A percentile compares a stretch with the other conserved stretches of the same genome.
Conservation (phyloP, 208 protist species). For the Acanthamoeba lenticulata region DNA sequence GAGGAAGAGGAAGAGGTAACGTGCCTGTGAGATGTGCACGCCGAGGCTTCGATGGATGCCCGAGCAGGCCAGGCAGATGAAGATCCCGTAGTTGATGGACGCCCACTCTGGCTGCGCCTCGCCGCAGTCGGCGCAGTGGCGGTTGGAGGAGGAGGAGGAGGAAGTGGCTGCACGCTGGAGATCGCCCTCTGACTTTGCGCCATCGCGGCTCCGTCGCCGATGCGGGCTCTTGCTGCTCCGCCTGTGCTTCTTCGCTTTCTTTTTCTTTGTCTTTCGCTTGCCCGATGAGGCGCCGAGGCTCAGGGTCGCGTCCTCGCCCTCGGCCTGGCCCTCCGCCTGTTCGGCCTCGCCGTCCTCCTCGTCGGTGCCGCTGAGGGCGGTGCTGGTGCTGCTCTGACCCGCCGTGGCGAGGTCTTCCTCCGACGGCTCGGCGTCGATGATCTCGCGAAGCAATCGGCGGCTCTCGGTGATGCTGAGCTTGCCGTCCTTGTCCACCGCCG, state of each 20-base stretch:
- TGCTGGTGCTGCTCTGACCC: not conserved
- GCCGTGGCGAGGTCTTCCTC: not conserved
- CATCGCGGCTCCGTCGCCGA: not conserved
- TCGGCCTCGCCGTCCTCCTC: not conserved
- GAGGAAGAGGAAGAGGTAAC: not conserved
- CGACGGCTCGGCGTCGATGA: not conserved
- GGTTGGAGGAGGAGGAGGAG: slow-evolving; percentile 1
- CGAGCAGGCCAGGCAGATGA: slow-evolving; percentile 86
- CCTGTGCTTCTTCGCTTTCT: not conserved
- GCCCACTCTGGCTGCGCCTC: slow-evolving; percentile 75
- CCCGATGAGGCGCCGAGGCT: no score
- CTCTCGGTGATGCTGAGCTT: slow-evolving; percentile 43
- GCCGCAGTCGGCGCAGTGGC: slow-evolving; percentile 2
- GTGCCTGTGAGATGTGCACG: slow-evolving; percentile 82
- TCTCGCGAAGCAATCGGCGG: slow-evolving; percentile 7
- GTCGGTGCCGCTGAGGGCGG: not conserved
- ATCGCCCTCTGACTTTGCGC: not conserved
- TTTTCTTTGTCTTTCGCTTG: not conserved
- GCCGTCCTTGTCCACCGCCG: not conserved
- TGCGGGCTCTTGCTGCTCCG: not conserved
- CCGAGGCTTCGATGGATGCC: slow-evolving; percentile 84
- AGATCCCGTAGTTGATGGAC: slow-evolving; percentile 86
- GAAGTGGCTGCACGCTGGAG: not conserved
- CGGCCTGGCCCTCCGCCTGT: not conserved
- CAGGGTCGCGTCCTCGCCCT: not conserved